Conservation (phyloP, 2,329 filamentous ascomycete genomes). For the Dactylellina sp. region DNA sequence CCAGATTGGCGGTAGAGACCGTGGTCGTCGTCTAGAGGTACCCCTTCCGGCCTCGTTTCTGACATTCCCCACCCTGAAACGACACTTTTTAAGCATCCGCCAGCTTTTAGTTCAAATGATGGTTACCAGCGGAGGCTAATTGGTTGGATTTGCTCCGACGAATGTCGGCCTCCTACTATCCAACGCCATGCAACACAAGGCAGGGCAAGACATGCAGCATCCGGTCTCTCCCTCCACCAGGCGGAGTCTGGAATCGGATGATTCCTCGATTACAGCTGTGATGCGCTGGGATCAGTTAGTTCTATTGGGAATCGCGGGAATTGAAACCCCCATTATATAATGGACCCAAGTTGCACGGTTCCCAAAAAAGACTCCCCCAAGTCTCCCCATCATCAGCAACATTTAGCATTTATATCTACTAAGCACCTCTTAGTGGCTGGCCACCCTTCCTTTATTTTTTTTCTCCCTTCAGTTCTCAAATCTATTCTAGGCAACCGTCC, state of each 20-base stretch:
- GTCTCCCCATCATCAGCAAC: slow-evolving; percentile 7
- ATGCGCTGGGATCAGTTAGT: background rate
- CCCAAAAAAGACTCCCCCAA: background rate
- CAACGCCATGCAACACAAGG: slow-evolving; percentile 16
- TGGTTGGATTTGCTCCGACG: slow-evolving; percentile 10
- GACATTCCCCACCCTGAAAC: slow-evolving; percentile 11
- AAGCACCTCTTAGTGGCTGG: slow-evolving; percentile 1
- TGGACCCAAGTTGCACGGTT: background rate
- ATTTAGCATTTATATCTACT: background rate
- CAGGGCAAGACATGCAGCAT: slow-evolving; percentile 18
- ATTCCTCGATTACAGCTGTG: background rate
- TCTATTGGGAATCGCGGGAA: background rate
- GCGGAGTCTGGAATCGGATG: slow-evolving; percentile 10
- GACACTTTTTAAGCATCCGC: slow-evolving; percentile 10
- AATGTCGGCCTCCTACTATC: background rate
- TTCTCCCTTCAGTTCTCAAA: background rate
- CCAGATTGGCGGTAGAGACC: background rate
- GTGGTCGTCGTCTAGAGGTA: background rate
- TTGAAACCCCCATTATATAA: slow-evolving; percentile 4
- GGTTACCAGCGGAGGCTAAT: background rate
- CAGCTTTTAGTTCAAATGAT: background rate
- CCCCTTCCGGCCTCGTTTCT: slow-evolving; percentile 6
- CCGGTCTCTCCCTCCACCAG: background rate
- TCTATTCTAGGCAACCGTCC: background rate
- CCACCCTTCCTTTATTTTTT: slow-evolving; percentile 13